Evolutionary conservation across 805 yeast genomes (phyloP).

Genomic region (Wickerhamomyces chaumierensis): DNA sequence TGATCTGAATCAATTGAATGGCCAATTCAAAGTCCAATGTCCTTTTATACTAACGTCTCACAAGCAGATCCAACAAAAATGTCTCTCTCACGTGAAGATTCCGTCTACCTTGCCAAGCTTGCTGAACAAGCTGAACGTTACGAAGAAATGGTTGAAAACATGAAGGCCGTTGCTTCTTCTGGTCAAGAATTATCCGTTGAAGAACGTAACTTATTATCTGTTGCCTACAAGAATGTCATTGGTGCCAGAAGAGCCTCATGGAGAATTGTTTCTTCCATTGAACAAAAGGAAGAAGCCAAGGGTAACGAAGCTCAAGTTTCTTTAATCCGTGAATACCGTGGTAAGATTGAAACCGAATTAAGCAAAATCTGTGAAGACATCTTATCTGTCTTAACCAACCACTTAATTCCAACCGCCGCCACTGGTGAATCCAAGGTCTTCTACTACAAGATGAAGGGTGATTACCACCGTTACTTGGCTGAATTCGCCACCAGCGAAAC

Average conservation of each 20-base stretch:
- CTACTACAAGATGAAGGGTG: slow-evolving; percentile 99
- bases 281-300: slow-evolving; percentile 95
- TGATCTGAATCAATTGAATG: too few relatives aligned
- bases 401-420: slow-evolving; percentile 87
- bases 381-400: slow-evolving; percentile 74
- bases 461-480: slow-evolving; percentile 97
- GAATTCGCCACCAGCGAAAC: slow-evolving; percentile 89
- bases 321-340: slow-evolving; percentile 87
- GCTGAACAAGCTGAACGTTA: slow-evolving; percentile 99
- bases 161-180: slow-evolving; percentile 94
- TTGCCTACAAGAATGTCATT: slow-evolving; percentile 95
- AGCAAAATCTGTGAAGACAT: slow-evolving; percentile 92
- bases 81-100: slow-evolving; percentile 92
- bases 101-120: slow-evolving; percentile 93
- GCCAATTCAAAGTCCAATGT: too few relatives aligned
- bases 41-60: background rate
- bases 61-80: slow-evolving; percentile 21
- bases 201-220: slow-evolving; percentile 94
- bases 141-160: slow-evolving; percentile 98
- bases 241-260: slow-evolving; percentile 99
- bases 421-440: slow-evolving; percentile 97
- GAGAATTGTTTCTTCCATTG: slow-evolving; percentile 97
- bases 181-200: slow-evolving; percentile 95
- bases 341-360: slow-evolving; percentile 87
- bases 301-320: slow-evolving; percentile 86